Evolutionary conservation across 208 protist genomes (phyloP).

Genomic region (Leishmania tropica): DNA sequence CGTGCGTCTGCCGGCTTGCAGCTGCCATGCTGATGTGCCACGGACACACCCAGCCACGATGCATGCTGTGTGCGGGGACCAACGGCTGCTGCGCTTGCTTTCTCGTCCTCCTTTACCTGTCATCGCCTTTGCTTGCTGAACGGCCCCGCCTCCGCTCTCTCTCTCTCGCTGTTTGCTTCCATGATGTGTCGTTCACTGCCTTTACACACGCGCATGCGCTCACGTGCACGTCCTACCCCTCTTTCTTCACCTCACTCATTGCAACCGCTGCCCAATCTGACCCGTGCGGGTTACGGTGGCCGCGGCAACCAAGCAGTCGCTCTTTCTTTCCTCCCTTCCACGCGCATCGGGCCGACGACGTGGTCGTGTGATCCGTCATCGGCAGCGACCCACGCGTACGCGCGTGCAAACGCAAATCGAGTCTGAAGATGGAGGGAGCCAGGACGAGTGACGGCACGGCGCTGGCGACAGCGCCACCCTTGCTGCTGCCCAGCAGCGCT

Average conservation of each 20-base stretch:
- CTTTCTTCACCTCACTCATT: background rate
- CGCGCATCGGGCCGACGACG: background rate
- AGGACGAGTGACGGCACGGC: background rate
- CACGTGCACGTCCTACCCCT: too few relatives aligned
- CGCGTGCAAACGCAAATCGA: background rate
- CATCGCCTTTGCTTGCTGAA: background rate
- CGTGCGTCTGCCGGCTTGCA: background rate
- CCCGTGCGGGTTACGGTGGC: background rate
- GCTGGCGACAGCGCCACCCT: conserved; percentile 14
- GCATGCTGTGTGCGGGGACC: background rate
- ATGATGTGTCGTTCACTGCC: background rate
- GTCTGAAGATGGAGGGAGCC: background rate
- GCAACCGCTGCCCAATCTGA: background rate
- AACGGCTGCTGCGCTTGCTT: background rate
- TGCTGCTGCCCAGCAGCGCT: conserved; percentile 18
- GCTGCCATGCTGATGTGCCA: background rate
- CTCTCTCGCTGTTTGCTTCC: background rate
- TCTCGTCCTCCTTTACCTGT: background rate
- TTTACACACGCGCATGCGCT: background rate
- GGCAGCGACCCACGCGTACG: background rate
- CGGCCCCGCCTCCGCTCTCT: background rate
- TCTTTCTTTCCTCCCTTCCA: background rate
- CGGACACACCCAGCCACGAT: background rate
- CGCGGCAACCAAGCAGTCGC: background rate
- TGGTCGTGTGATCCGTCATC: background rate